Evolutionary conservation across 2,329 filamentous ascomycete genomes (phyloP).

Genomic region (Plectosphaerella cucumerina): DNA sequence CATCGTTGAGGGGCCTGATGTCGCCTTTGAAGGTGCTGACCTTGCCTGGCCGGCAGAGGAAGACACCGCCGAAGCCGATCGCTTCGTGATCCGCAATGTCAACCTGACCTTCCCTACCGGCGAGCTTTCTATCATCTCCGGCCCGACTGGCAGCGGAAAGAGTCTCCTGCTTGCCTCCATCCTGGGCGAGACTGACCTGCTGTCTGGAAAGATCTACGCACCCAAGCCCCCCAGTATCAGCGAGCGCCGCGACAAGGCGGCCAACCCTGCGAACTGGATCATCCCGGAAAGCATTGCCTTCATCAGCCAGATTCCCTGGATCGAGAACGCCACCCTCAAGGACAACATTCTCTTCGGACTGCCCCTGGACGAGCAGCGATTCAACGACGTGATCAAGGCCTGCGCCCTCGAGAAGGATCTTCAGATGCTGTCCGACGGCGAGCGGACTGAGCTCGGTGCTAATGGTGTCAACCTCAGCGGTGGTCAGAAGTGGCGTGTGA

Average conservation of each 20-base stretch:
- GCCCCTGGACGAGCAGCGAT: conserved; percentile 64
- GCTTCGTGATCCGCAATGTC: conserved; percentile 63
- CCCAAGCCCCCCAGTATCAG: conserved; percentile 39
- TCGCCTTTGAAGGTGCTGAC: conserved; percentile 63
- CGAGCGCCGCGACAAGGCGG: conserved; percentile 58
- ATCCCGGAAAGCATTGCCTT: conserved; percentile 67
- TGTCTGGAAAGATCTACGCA: conserved; percentile 57
- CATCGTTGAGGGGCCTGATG: conserved; percentile 50
- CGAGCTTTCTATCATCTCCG: conserved; percentile 70
- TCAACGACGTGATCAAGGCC: conserved; percentile 64
- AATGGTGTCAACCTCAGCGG: conserved; percentile 83
- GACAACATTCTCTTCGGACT: conserved; percentile 78
- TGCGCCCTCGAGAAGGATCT: conserved; percentile 75
- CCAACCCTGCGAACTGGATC: conserved; percentile 63
- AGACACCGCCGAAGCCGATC: conserved; percentile 49
- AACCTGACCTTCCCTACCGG: conserved; percentile 63
- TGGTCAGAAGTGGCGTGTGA: conserved; percentile 79
- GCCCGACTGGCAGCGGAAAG: conserved; percentile 75
- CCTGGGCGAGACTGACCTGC: conserved; percentile 69
- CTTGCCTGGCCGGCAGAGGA: conserved; percentile 72
- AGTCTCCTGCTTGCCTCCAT: conserved; percentile 70
- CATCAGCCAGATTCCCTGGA: conserved; percentile 78
- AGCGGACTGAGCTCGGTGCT: conserved; percentile 76
- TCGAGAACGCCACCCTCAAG: conserved; percentile 74
- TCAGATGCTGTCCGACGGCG: conserved; percentile 70